Conservation (phyloP, 2,329 filamentous ascomycete species). For the Acephala macrosclerotiorum region DNA sequence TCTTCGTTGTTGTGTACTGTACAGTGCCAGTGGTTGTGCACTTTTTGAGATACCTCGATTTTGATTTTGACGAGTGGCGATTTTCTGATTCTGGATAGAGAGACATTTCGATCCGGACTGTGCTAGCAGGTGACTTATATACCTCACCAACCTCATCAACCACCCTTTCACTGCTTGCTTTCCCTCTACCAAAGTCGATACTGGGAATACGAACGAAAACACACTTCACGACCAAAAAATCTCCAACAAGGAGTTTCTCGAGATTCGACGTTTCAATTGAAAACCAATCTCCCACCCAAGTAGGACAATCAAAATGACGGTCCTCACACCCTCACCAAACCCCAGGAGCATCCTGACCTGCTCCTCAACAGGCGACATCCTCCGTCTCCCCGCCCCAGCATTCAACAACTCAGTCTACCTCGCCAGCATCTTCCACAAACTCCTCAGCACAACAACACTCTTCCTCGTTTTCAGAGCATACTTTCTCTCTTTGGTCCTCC, state of each 20-base stretch:
- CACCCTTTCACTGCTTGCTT: neutral
- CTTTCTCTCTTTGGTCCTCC: conserved; percentile 31
- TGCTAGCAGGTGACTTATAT: neutral
- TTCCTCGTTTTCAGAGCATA: conserved; percentile 33
- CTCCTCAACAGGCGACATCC: conserved; percentile 9
- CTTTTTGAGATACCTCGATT: neutral
- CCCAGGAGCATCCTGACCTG: conserved; percentile 4
- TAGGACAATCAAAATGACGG: conserved; percentile 22
- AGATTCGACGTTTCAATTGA: neutral
- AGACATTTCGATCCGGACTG: neutral
- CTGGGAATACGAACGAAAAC: neutral
- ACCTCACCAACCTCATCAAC: neutral
- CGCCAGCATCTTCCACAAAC: conserved; percentile 24
- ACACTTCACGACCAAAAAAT: neutral
- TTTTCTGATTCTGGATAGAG: neutral
- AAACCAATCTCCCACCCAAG: neutral
- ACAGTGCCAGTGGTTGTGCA: neutral
- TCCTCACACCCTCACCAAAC: conserved; percentile 21
- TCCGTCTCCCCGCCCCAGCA: conserved; percentile 28
- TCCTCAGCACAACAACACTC: conserved; percentile 33
- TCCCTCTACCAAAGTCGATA: neutral
- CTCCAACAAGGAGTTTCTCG: neutral
- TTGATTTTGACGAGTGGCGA: neutral
- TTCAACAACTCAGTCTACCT: conserved; percentile 28
- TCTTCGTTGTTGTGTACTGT: neutral